Percentiles rank a stretch among this genome's conserved stretches.
Conservation (phyloP, 305 asterid genomes). For the Fraxinus xanthoxyloides region DNA sequence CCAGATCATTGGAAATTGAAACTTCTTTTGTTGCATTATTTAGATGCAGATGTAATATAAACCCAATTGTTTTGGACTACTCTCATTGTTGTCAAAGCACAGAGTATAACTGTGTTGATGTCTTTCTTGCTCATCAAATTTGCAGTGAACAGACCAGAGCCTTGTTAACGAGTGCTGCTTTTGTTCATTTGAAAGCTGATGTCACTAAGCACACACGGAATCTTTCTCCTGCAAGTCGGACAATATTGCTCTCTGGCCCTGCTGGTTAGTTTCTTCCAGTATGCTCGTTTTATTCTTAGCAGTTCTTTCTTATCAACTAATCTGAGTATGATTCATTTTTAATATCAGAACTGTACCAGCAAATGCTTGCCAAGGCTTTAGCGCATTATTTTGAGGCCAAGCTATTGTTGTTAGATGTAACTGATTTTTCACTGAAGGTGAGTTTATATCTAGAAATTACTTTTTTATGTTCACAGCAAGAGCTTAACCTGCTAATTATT, state of each 20-base stretch:
- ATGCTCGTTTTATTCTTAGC: background rate
- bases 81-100: background rate
- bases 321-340: slow-evolving; percentile 8
- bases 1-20: background rate
- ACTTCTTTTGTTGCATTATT: background rate
- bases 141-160: slow-evolving; percentile 70
- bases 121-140: slow-evolving; percentile 15
- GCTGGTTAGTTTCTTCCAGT: slow-evolving; percentile 46
- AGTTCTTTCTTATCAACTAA: background rate
- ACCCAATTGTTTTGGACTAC: background rate
- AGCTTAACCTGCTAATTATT: slow-evolving; percentile 2
- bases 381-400: slow-evolving; percentile 82
- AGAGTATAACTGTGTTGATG: slow-evolving; percentile 8
- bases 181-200: slow-evolving; percentile 61
- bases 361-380: slow-evolving; percentile 85
- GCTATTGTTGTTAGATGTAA: slow-evolving; percentile 67
- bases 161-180: slow-evolving; percentile 72
- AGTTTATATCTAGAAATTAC: slow-evolving; percentile 10
- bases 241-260: slow-evolving; percentile 82
- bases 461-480: background rate
- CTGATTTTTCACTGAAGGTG: slow-evolving; percentile 80
- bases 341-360: slow-evolving; percentile 67
- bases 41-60: background rate
- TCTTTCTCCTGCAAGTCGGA: slow-evolving; percentile 79
- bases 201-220: slow-evolving; percentile 61